Percentiles rank a stretch among this genome's conserved stretches.
Evolutionary conservation across 2,329 filamentous ascomycete species (phyloP).

Genomic region (Phyllosticta capitalensis): DNA sequence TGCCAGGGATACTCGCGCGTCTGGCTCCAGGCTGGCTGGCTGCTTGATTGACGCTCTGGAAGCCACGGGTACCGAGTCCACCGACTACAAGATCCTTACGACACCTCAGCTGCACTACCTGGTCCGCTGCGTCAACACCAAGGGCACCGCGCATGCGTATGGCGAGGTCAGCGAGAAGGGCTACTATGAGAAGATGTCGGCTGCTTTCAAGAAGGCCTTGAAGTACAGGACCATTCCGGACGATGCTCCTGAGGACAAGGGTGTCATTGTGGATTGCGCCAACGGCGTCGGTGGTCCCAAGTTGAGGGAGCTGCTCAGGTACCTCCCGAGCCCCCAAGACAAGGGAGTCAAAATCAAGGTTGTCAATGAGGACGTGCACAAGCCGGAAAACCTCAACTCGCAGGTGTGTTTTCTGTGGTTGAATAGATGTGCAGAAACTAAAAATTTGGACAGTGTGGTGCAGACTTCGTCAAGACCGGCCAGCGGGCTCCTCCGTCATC

Average conservation of each 20-base stretch:
- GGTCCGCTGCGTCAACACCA: conserved; percentile 86
- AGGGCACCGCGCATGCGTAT: conserved; percentile 78
- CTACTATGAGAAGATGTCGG: conserved; percentile 86
- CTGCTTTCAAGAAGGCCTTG: conserved; percentile 77
- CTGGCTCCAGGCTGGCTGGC: conserved; percentile 71
- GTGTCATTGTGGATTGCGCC: conserved; percentile 81
- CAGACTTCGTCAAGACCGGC: conserved; percentile 95
- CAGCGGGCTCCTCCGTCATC: conserved; percentile 80
- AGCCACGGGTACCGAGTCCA: conserved; percentile 62
- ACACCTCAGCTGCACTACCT: conserved; percentile 98
- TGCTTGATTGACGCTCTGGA: conserved; percentile 73
- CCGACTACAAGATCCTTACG: conserved; percentile 84
- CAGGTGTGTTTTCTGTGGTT: conserved; percentile 48
- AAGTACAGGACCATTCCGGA: conserved; percentile 48
- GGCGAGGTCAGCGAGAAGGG: conserved; percentile 81
- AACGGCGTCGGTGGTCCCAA: conserved; percentile 96
- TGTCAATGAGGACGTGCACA: conserved; percentile 86
- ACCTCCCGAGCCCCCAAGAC: conserved; percentile 58
- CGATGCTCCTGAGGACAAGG: conserved; percentile 42
- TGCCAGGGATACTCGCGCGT: conserved; percentile 86
- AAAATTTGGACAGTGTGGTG: conserved; percentile 57
- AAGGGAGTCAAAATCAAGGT: conserved; percentile 72
- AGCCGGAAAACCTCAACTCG: conserved; percentile 79
- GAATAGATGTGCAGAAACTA: not conserved
- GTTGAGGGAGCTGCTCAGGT: conserved; percentile 74